A percentile compares a stretch with the other conserved stretches of the same genome.
These are phyloP conservation scores for Phallus indusiatus DNA, from an alignment of 768 basidiomycete species.

Conservation along the genomic window DNA sequence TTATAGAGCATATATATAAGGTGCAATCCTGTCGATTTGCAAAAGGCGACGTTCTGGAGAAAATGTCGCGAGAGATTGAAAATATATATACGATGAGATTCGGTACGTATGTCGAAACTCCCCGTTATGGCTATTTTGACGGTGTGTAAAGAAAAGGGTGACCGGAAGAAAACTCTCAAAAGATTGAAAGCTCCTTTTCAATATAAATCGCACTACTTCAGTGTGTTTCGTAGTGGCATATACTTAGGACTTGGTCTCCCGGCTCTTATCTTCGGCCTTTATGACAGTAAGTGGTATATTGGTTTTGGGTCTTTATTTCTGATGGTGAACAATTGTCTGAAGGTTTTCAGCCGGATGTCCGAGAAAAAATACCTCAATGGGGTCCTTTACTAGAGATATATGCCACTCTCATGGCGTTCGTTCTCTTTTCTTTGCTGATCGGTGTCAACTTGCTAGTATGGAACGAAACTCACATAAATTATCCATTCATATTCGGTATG, in stretches of 20 bases:
- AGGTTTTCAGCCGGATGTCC: slow-evolving; percentile 51
- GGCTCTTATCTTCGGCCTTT: slow-evolving; percentile 53
- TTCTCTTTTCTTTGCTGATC: slow-evolving; percentile 66
- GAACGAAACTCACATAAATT: slow-evolving; percentile 73
- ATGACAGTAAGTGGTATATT: slow-evolving; percentile 40
- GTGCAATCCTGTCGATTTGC: slow-evolving; percentile 62
- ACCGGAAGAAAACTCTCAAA: slow-evolving; percentile 66
- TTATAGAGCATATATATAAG: slow-evolving; percentile 24
- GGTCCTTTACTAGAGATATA: slow-evolving; percentile 71
- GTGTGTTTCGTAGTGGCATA: slow-evolving; percentile 66
- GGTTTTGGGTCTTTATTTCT: not conserved
- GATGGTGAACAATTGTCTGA: not conserved
- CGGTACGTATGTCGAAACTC: slow-evolving; percentile 34
- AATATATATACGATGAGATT: slow-evolving; percentile 68
- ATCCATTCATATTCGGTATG: slow-evolving; percentile 84
- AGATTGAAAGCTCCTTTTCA: slow-evolving; percentile 47
- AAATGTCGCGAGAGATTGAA: slow-evolving; percentile 71
- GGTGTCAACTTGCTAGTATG: slow-evolving; percentile 80
- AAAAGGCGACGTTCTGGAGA: slow-evolving; percentile 46
- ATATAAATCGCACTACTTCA: slow-evolving; percentile 55
- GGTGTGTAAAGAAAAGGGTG: slow-evolving; percentile 49
- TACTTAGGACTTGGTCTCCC: slow-evolving; percentile 66
- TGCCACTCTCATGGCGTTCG: slow-evolving; percentile 60
- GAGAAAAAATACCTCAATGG: slow-evolving; percentile 55
- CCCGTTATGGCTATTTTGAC: not conserved